Percentiles rank a stretch among this genome's conserved stretches.
Evolutionary conservation across 441 rosid species (phyloP).

Genomic region (Gossypium schwendimanii): DNA sequence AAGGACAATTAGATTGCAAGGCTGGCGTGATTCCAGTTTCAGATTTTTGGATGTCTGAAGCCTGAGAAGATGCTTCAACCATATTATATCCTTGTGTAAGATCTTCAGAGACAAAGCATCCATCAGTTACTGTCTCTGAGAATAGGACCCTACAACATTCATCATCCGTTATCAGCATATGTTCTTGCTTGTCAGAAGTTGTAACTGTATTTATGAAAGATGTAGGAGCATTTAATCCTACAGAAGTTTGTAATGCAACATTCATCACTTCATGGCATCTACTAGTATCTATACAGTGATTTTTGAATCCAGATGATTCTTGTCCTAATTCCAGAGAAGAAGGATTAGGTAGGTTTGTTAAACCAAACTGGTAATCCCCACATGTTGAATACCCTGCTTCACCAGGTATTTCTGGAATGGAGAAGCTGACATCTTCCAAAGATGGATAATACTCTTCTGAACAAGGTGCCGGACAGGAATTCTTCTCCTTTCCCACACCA

Average conservation of each 20-base stretch:
- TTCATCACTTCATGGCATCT: conserved; percentile 38
- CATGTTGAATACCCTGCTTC: conserved; percentile 43
- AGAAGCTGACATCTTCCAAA: conserved; percentile 39
- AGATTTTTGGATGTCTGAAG: conserved; percentile 34
- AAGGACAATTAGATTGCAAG: conserved; percentile 35
- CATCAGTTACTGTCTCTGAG: conserved; percentile 42
- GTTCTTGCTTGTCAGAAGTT: conserved; percentile 37
- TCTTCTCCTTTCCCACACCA: conserved; percentile 38
- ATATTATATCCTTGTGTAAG: conserved; percentile 32
- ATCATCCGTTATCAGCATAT: conserved; percentile 67
- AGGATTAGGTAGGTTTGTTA: conserved; percentile 38
- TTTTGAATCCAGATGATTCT: conserved; percentile 42
- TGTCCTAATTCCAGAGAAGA: conserved; percentile 42
- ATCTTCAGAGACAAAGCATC: conserved; percentile 35
- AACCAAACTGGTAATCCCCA: conserved; percentile 42
- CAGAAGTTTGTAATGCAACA: conserved; percentile 41
- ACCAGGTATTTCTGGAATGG: conserved; percentile 54
- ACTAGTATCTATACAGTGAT: conserved; percentile 33
- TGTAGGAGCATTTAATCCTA: conserved; percentile 36
- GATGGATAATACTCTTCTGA: conserved; percentile 53
- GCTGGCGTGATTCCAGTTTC: conserved; percentile 32
- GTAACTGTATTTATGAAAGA: conserved; percentile 32
- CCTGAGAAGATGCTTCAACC: conserved; percentile 24
- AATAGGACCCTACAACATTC: conserved; percentile 83
- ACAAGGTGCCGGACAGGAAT: conserved; percentile 54